Base-by-base conservation (phyloP, 352 stramenopile genomes). In the Phytophthora macrochlamydospora region DNA sequence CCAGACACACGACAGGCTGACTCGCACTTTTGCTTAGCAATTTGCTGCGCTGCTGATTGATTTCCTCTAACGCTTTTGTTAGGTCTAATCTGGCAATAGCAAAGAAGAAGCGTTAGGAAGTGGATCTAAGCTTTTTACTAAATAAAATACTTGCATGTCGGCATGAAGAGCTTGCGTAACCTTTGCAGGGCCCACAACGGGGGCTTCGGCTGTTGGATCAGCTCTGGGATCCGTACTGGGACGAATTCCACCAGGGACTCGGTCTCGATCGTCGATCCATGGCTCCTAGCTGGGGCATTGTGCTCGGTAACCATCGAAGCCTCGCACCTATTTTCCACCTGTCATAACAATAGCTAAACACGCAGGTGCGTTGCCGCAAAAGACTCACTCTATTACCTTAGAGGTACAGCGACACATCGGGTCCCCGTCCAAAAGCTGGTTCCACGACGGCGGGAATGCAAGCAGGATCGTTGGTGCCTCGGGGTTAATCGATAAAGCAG, bases 361-460 rank as follows among this genome's bases (percentile, higher is more conserved):
- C 18, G 18, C 18, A 24, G 18, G 0, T 24, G 18, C 18, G 18
- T 24, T 24, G 18, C 18, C 18, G 18, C 18, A 0, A 24, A 24
- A 24, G 18, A 24, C 13, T 58, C 46, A 58, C 65, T 73, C 71
- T 40, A 40, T 40, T 40, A 40, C 35, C 35, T 79, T 80, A 87
- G 55, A 85, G 71, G 59, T 85, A 88, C 28, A 88, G 54, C 52
- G 79, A 75, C 49, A 78, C 76, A 49, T 88, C 76, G 24, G 82
- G 80, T 3, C 71, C 74, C 13, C 82, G 78, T 37, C 82, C 82
- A 42, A 89, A 91, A 91, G 70, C 56, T 91, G 82, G 48, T 78
- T 80, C 82, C 82, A 91, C 7, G 82, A 91, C 29, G 76, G 76
- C 24, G 82, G 82, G 31, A 87, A 70, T 7, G 71, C 73, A 55